phyloP scores from a whole-genome alignment of 257 asterid genomes.

The Cruciata laevipes region DNA sequence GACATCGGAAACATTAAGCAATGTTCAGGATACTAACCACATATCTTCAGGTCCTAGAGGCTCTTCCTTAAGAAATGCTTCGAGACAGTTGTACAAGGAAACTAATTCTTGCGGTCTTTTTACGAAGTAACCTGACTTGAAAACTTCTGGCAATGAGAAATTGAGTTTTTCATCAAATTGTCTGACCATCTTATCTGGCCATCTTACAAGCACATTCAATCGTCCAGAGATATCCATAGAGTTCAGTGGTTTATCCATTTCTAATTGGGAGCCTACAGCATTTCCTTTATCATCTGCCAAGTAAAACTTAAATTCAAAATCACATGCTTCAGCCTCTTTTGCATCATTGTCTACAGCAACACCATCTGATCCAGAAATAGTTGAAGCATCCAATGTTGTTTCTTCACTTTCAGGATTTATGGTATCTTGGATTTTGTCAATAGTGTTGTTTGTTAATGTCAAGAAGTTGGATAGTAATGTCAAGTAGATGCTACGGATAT shows the following conservation, averaged over 20 bases:
- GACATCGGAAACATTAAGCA: neutral
- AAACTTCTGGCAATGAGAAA: slow-evolving; percentile 69
- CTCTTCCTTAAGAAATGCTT: slow-evolving; percentile 94
- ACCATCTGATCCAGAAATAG: slow-evolving; percentile 29
- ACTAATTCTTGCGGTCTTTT: slow-evolving; percentile 73
- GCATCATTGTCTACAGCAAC: slow-evolving; percentile 28
- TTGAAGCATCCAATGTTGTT: slow-evolving; percentile 27
- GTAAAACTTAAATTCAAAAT: slow-evolving; percentile 49
- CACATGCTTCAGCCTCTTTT: slow-evolving; percentile 32
- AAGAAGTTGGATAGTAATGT: slow-evolving; percentile 55
- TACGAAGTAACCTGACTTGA: slow-evolving; percentile 51
- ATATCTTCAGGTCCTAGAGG: slow-evolving; percentile 99
- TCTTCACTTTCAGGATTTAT: slow-evolving; percentile 31
- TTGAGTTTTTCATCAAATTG: slow-evolving; percentile 40
- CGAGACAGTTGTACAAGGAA: slow-evolving; percentile 85
- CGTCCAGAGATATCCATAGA: slow-evolving; percentile 35
- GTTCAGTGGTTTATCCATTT: slow-evolving; percentile 45
- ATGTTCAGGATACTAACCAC: slow-evolving; percentile 65
- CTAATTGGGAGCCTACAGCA: slow-evolving; percentile 39
- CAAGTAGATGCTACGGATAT: slow-evolving; percentile 41
- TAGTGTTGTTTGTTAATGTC: slow-evolving; percentile 32
- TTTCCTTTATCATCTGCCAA: slow-evolving; percentile 59
- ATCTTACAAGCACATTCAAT: slow-evolving; percentile 56
- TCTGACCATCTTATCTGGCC: slow-evolving; percentile 60
- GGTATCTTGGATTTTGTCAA: slow-evolving; percentile 19